phyloP scores from a whole-genome alignment of 176 grass and related monocot species.

The Eleusine coracana region DNA sequence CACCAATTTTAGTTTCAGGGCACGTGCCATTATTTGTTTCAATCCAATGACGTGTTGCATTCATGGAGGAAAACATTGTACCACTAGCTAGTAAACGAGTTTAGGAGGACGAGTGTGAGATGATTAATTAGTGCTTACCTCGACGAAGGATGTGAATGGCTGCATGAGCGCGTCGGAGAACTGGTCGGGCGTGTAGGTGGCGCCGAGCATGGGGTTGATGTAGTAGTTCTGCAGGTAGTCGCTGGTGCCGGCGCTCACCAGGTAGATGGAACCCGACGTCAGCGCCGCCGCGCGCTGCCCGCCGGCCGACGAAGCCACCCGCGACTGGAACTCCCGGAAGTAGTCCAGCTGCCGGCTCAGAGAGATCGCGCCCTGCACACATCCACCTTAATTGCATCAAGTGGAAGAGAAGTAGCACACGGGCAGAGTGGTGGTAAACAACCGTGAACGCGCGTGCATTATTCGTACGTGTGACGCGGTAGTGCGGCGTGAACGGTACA shows the following conservation, averaged over 20 bases:
- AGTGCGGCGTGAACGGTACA: not conserved
- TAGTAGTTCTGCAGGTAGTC: conserved; percentile 99
- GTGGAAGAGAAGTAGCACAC: too few species aligned
- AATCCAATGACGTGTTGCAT: not conserved
- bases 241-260: conserved; percentile 83
- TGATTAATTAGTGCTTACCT: conserved; percentile 39
- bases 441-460: not conserved
- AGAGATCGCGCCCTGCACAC: conserved; percentile 63
- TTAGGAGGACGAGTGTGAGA: not conserved
- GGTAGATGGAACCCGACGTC: conserved; percentile 72
- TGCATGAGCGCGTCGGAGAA: conserved; percentile 72
- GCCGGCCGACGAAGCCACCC: conserved; percentile 61
- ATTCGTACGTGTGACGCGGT: too few species aligned
- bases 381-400: too few species aligned
- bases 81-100: not conserved
- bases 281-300: conserved; percentile 51
- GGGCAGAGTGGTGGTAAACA: not conserved
- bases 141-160: conserved; percentile 67
- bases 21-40: not conserved
- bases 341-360: conserved; percentile 69
- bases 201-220: conserved; percentile 65
- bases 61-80: not conserved
- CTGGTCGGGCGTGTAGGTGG: conserved; percentile 64
- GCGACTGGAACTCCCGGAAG: conserved; percentile 70
- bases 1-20: not conserved